phyloP scores from a whole-genome alignment of 129 eudicot species.

The Tagetes patula region DNA sequence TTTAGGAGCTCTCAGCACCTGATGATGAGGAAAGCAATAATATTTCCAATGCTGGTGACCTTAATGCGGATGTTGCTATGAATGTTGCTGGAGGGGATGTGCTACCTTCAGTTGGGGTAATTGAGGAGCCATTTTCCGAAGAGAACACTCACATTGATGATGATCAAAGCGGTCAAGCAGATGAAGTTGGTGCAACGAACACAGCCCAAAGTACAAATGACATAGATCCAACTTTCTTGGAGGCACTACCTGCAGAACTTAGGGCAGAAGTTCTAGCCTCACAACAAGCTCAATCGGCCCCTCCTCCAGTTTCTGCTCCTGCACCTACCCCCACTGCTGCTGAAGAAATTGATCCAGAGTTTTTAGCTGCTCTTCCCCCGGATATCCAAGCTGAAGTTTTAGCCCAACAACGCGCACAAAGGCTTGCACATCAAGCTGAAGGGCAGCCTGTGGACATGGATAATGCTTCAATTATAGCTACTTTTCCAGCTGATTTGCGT shows the following conservation, averaged over 20 bases:
- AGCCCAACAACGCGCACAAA: slow-evolving; percentile 94
- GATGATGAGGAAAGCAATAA: slow-evolving; percentile 45
- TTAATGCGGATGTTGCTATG: slow-evolving; percentile 58
- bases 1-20: slow-evolving; percentile 43
- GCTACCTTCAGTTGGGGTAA: slow-evolving; percentile 42
- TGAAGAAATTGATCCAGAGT: slow-evolving; percentile 98
- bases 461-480: slow-evolving; percentile 95
- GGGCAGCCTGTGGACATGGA: slow-evolving; percentile 99
- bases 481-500: slow-evolving; percentile 96
- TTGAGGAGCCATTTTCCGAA: slow-evolving; percentile 49
- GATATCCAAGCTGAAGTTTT: slow-evolving; percentile 98
- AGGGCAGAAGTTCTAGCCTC: slow-evolving; percentile 95
- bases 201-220: slow-evolving; percentile 57
- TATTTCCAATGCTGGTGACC: slow-evolving; percentile 39
- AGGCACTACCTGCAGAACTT: slow-evolving; percentile 94
- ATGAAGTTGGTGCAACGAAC: slow-evolving; percentile 48
- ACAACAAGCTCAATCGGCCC: slow-evolving; percentile 76
- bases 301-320: slow-evolving; percentile 56
- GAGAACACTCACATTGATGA: slow-evolving; percentile 41
- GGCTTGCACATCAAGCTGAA: slow-evolving; percentile 87
- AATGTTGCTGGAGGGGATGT: slow-evolving; percentile 34
- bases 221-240: slow-evolving; percentile 94
- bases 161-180: slow-evolving; percentile 47
- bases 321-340: slow-evolving; percentile 60
- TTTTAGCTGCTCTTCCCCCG: slow-evolving; percentile 98